These are phyloP conservation scores for Penicillium alfredii DNA, from an alignment of 495 filamentous ascomycete species.

Conservation along the genomic window DNA sequence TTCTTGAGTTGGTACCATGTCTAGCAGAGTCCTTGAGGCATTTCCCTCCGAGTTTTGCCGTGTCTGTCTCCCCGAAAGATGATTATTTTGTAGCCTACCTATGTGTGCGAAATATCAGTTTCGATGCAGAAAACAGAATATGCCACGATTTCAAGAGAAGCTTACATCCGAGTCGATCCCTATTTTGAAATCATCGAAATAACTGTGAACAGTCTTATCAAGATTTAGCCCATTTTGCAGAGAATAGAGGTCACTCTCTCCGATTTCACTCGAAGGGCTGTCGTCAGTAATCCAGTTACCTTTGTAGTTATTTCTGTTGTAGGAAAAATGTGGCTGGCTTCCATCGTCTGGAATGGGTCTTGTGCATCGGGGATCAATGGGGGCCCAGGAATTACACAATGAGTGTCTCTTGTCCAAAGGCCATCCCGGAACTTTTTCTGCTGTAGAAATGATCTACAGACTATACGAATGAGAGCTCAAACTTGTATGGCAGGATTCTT, in stretches of 20 bases:
- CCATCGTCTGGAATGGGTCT: background rate
- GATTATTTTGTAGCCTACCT: slow-evolving; percentile 1
- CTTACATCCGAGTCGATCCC: slow-evolving; percentile 2
- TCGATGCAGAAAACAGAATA: background rate
- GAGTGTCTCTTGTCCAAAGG: background rate
- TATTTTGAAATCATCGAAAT: background rate
- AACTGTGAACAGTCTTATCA: background rate
- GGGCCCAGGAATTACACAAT: background rate
- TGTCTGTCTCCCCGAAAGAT: background rate
- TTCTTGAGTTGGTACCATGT: background rate
- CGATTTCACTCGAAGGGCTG: background rate
- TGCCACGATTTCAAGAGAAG: too few species aligned
- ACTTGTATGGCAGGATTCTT: too few species aligned
- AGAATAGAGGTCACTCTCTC: background rate
- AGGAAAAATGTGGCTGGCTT: background rate
- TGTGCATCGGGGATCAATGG: background rate
- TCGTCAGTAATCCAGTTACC: background rate
- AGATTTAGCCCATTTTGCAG: slow-evolving; percentile 2
- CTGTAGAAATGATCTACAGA: background rate
- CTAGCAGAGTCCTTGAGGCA: slow-evolving; percentile 1
- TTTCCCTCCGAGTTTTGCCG: background rate
- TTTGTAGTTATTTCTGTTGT: background rate
- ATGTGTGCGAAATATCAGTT: background rate
- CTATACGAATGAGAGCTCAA: too few species aligned
- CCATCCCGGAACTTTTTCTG: background rate